Base-by-base conservation (phyloP, 2,329 filamentous ascomycete genomes). In the Bipolaris victoriae region DNA sequence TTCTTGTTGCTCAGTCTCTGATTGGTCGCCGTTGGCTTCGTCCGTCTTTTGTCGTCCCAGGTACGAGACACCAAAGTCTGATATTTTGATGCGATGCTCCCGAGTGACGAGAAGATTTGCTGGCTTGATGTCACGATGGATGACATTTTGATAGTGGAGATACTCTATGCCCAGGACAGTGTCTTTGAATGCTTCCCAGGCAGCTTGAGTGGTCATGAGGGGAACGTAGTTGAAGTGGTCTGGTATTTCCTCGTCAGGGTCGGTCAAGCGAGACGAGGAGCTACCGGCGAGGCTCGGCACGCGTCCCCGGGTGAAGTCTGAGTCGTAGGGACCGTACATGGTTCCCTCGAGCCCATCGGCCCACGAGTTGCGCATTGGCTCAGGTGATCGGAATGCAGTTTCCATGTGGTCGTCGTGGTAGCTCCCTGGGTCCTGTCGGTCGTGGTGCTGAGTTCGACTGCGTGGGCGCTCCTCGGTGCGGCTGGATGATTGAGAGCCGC, bases 41-140 rank as follows among this genome's bases (percentile, higher is more conserved):
- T 96, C 91, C 37, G 91, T 85, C 56, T 93, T 90, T 1, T 92
- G 92, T 49, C 92, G 88, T 26, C 95, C 95, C 61, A 99, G 91
- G 76, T 98, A 99, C 1, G 95, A 99, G 1, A 99, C 95, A 31
- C 95, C 95, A 79, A 99, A 99, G 72, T 99, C 95, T 5, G 95
- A 98, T 59, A 99, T 99, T 81, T 99, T 99, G 71, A 97, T 91
- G 13, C 89, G 88, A 66, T 93, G 88, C 62, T 92, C 89, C 67
- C 82, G 88, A 49, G 92, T 96, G 81, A 94, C 92, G 6, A 99
- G 82, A 6, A 99, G 83, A 73, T 98, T 98, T 36, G 94, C 93
- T 16, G 81, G 81, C 63, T 82, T 82, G 72, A 82, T 82, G 62
- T 82, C 80, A 41, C 80, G 78, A 59, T 82, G 80, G 13, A 82